Evolutionary conservation across 345 rosid species (phyloP), one percentile per base, ranked within the genome.

Genomic region (Eucalyptus albens): DNA sequence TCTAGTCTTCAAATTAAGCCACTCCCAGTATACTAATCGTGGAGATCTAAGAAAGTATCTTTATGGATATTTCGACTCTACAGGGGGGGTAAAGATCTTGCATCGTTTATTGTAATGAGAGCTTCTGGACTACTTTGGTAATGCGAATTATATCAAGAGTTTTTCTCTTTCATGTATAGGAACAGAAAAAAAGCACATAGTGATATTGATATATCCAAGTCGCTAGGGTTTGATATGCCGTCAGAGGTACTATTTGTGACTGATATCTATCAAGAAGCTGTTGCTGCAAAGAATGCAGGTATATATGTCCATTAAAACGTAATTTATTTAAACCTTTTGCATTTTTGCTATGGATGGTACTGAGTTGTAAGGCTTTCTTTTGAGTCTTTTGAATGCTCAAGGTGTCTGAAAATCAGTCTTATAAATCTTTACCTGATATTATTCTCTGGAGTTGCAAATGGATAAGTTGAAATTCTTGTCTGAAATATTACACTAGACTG

Each of bases 271-370:
- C 97, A 94, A 95, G 99, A 98, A 95, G 98, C 97, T 77, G 88
- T 89, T 19, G 99, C 99, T 88, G 98, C 99, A 88, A 95, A 94
- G 92, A 94, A 93, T 29, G 98, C 99, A 94, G 99, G 99, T 97
- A 93, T 15, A 45, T 90, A 15, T 19, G 69, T 50, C 67, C 37
- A 8, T 86, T 59, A 51, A 40, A 33, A 40, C 26, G 4, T 51
- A 27, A 42, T 11, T 33, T 53, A 59, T 42, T n/a, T 26, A 50
- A 56, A 33, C 60, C 40, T n/a, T 86, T 47, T 50, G 40, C 8
- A 47, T 49, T 31, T 16, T 45, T 24, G 42, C n/a, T 50, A 86
- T 15, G 87, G 59, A 50, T n/a, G 53, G 87, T 16, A 24, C 40
- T 86, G 24, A 86, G 87, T 29, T 11, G 56, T 27, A 11, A 86